Percentiles rank a stretch among this genome's conserved stretches.
Evolutionary conservation across 176 grass and related monocot genomes (phyloP).

Genomic region (Bonia amplexicaulis): DNA sequence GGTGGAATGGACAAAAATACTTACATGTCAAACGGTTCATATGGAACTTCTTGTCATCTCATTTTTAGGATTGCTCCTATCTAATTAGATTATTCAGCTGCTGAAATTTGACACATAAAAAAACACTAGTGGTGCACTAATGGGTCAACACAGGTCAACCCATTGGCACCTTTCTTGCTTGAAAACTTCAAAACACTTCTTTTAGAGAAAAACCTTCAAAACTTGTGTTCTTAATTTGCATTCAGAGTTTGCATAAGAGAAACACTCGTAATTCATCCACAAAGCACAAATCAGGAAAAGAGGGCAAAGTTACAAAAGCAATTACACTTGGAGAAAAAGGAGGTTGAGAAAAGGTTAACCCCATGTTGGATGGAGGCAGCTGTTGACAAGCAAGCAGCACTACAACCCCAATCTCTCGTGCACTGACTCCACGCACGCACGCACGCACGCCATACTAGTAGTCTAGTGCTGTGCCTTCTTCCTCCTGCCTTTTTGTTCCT

Average conservation of each 20-base stretch:
- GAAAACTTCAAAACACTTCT: not conserved
- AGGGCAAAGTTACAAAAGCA: constrained; percentile 17
- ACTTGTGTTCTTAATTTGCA: not conserved
- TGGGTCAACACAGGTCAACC: not conserved
- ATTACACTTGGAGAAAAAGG: constrained; percentile 11
- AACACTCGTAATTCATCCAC: not conserved
- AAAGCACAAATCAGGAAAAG: not conserved
- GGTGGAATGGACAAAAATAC: too few species aligned
- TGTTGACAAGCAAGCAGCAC: not conserved
- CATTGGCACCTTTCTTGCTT: not conserved
- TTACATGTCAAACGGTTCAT: not conserved
- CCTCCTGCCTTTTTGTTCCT: not conserved
- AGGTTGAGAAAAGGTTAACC: constrained; percentile 1
- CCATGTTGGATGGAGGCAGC: not conserved
- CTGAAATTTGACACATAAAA: too few species aligned
- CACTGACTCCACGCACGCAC: not conserved
- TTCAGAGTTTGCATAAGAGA: not conserved
- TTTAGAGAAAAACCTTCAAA: not conserved
- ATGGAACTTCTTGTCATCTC: not conserved
- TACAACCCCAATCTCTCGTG: not conserved
- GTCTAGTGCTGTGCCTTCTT: not conserved
- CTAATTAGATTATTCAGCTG: not conserved
- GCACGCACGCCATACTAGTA: not conserved
- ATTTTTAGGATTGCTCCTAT: not conserved
- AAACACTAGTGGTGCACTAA: not conserved